Conservation (phyloP, 805 yeast genomes). For the Saccharomycodes ludwigii region DNA sequence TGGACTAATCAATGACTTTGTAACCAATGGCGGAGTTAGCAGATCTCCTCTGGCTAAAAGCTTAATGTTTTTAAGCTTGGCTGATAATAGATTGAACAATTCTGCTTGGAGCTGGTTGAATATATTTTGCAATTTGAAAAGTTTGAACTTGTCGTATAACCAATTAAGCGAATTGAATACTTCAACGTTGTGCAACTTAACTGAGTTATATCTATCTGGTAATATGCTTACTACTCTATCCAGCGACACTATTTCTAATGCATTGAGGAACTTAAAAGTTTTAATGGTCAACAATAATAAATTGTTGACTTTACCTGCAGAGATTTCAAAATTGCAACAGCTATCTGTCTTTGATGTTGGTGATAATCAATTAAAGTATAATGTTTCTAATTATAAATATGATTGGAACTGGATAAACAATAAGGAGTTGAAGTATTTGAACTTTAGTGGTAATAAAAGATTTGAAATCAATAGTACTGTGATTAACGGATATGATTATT, state of each 20-base stretch:
- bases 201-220: slow-evolving; percentile 69
- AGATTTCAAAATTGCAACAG: slow-evolving; percentile 53
- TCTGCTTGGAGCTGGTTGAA: slow-evolving; percentile 61
- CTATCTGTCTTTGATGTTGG: slow-evolving; percentile 79
- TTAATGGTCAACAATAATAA: slow-evolving; percentile 74
- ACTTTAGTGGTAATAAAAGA: slow-evolving; percentile 85
- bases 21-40: too few relatives aligned
- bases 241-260: slow-evolving; percentile 63
- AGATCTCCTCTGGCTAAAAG: slow-evolving; percentile 34
- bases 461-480: slow-evolving; percentile 68
- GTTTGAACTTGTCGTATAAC: slow-evolving; percentile 73
- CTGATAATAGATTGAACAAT: slow-evolving; percentile 78
- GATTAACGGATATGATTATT: slow-evolving; percentile 32
- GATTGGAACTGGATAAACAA: slow-evolving; percentile 98
- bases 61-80: slow-evolving; percentile 46
- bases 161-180: slow-evolving; percentile 22
- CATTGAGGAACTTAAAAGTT: slow-evolving; percentile 41
- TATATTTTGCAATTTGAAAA: slow-evolving; percentile 40
- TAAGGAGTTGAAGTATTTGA: slow-evolving; percentile 59
- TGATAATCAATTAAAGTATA: slow-evolving; percentile 79
- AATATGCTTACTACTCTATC: slow-evolving; percentile 70
- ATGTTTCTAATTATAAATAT: slow-evolving; percentile 86
- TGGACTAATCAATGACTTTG: too few relatives aligned
- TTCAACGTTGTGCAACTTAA: slow-evolving; percentile 40
- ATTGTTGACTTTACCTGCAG: slow-evolving; percentile 80